Base-by-base conservation (phyloP, 2,329 filamentous ascomycete genomes). In the Samsoniella hepiali region DNA sequence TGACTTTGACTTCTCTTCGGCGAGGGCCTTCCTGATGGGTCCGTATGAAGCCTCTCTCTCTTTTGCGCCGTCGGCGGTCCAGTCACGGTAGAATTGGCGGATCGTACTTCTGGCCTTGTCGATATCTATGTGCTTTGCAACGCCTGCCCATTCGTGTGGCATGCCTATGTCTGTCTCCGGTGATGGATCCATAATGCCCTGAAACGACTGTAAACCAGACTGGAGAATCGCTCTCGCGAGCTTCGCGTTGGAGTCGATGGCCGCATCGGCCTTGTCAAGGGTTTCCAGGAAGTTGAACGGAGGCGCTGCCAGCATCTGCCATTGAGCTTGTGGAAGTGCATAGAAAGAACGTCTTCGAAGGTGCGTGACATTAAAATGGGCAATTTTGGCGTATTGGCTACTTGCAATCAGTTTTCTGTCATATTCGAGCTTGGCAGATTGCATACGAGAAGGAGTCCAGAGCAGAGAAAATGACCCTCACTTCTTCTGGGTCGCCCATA, bases 81-180 rank as follows among this genome's bases (percentile, higher is more conserved):
- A 99, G 75, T 99, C 95, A 17, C 95, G 88, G 75, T 93, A 98
- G 74, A 98, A 91, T 72, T 99, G 95, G 11, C 94, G 88, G 58
- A 99, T 83, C 1, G 93, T 98, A 71, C 92, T 96, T 66, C 93
- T 86, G 2, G 94, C 93, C 76, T 98, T 99, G 73, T 96, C 92
- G 60, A 96, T 80, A 71, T 98, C 94, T 29, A 81, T 80, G 32
- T 86, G 77, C 50, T 88, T 93, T 15, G 93, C 90, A 38, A 85
- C 81, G 5, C 86, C 88, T 27, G 85, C 82, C 88, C 93, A 93
- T 51, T 88, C 82, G 13, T 81, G 77, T 34, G 85, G 84, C 68
- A 88, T 79, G 31, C 70, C 71, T 0, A 78, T 77, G 42, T 78
- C 75, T 1, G 77, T 74, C 59, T 78, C 75, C 27, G 76, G 73